Base-by-base conservation (phyloP, 768 basidiomycete genomes). In the Pisolithus orientalis region DNA sequence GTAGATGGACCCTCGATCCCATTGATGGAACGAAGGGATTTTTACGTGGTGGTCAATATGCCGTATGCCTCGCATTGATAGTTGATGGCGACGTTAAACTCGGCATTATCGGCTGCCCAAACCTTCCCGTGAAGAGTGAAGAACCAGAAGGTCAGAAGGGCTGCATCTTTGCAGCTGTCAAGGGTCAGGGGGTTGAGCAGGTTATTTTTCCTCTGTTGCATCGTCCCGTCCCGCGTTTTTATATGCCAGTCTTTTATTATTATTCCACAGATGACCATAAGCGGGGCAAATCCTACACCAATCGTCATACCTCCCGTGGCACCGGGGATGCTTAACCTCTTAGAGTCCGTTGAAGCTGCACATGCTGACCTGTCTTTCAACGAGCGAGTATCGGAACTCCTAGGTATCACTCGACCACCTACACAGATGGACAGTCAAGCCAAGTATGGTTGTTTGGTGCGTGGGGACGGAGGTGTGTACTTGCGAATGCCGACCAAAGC, bases 21-120 rank as follows among this genome's bases (percentile, higher is more conserved):
- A 92, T 96, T 53, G 93, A 95, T 67, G 94, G 94, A 6, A 96
- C 93, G 8, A 92, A 91, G 64, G 94, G 93, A 1, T 94, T 96
- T 75, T 75, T 95, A 21, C 81, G 94, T 4, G 91, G 91, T 4
- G 91, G 87, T 53, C 94, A 96, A 67, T 96, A 92, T 64, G 93
- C 93, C 5, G 90, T 96, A 17, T 95, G 94, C 66, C 70, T 96
- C 9, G 86, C 92, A 0, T 74, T 96, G 50, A 82, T 95, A 62
- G 75, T 90, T 40, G 83, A 94, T 57, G 78, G 86, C 0, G 66
- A 83, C 48, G 89, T 92, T 34, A 75, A 90, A 62, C 74, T 96
- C 2, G 93, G 90, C 5, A 82, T 94, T 16, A 85, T 94, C 58
- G 93, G 92, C 6, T 96, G 94, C 67, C 95, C 95, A 1, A 99